Conservation (phyloP, 2,329 filamentous ascomycete species). For the Neofusicoccum ribis region DNA sequence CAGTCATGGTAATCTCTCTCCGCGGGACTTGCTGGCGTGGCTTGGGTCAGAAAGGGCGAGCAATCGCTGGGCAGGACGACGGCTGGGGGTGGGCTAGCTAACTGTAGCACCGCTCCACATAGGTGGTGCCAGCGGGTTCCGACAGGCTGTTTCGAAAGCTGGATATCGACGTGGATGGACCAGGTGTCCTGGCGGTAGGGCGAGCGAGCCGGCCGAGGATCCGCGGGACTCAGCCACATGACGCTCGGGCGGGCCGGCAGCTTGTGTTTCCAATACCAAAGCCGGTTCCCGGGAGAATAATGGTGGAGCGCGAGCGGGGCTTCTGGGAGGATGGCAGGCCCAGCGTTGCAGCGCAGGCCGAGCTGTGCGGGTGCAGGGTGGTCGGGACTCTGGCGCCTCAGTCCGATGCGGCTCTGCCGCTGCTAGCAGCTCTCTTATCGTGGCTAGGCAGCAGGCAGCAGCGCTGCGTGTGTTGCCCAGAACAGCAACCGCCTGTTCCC, state of each 20-base stretch:
- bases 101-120: not conserved
- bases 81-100: not conserved
- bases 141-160: not conserved
- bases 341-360: not conserved
- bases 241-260: not conserved
- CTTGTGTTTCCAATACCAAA: not conserved
- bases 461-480: not conserved
- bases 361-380: not conserved
- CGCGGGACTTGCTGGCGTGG: not conserved
- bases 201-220: not conserved
- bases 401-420: not conserved
- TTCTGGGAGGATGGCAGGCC: not conserved
- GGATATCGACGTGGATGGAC: not conserved
- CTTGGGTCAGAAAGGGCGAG: not conserved
- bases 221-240: conserved; percentile 5
- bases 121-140: not conserved
- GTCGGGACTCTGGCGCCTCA: not conserved
- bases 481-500: not conserved
- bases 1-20: not conserved
- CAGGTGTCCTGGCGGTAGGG: not conserved
- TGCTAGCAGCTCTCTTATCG: not conserved
- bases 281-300: not conserved
- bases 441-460: conserved; percentile 10
- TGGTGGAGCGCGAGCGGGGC: not conserved
- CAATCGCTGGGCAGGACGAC: not conserved